Evolutionary conservation across 805 yeast species (phyloP).

Genomic region (Ogataea henricii): DNA sequence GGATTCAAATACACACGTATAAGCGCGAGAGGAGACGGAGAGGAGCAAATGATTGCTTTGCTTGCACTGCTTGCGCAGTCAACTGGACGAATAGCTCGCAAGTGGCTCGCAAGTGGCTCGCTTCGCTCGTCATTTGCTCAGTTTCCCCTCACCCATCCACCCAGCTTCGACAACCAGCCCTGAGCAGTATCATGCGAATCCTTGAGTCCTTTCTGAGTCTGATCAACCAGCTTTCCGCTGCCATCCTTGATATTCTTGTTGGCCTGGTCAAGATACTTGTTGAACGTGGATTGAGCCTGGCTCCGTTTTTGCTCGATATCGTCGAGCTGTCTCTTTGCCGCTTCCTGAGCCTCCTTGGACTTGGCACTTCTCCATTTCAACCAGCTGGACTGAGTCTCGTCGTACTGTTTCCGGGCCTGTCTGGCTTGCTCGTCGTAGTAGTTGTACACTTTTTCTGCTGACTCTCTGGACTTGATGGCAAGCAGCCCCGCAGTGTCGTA

Average conservation of each 20-base stretch:
- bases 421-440: slow-evolving; percentile 28
- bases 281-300: slow-evolving; percentile 27
- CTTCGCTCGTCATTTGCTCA: slow-evolving; percentile 1
- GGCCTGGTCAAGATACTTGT: slow-evolving; percentile 15
- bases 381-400: slow-evolving; percentile 32
- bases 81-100: no score
- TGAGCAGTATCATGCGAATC: slow-evolving; percentile 26
- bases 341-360: slow-evolving; percentile 31
- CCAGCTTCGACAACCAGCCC: slow-evolving; percentile 21
- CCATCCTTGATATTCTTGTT: slow-evolving; percentile 12
- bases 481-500: slow-evolving; percentile 25
- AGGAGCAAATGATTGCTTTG: not conserved
- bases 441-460: slow-evolving; percentile 24
- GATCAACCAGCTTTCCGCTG: slow-evolving; percentile 17
- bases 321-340: slow-evolving; percentile 29
- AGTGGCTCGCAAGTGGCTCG: not conserved
- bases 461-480: slow-evolving; percentile 23
- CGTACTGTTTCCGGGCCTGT: slow-evolving; percentile 30
- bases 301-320: slow-evolving; percentile 22
- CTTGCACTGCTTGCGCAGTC: no score
- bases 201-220: slow-evolving; percentile 20
- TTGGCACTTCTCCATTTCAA: slow-evolving; percentile 33
- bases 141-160: slow-evolving; percentile 26
- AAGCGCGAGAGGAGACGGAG: not conserved
- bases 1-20: not conserved